These are phyloP conservation scores for Euclidium syriacum DNA, from an alignment of 345 rosid species.

Conservation along the genomic window DNA sequence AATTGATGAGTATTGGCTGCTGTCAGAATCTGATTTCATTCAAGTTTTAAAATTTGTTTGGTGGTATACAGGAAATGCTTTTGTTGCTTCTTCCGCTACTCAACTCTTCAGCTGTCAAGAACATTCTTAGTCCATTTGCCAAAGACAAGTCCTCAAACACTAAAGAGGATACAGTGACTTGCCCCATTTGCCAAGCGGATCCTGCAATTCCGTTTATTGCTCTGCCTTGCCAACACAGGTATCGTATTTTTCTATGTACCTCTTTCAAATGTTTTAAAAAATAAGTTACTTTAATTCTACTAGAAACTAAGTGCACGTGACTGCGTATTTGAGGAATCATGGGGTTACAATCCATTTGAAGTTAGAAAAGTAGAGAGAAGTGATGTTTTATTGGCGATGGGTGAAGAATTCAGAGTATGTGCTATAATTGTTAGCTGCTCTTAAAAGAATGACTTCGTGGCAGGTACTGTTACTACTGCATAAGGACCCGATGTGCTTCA, in stretches of 20 bases:
- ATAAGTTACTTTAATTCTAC: no score
- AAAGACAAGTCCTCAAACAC: conserved; percentile 69
- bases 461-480: conserved; percentile 97
- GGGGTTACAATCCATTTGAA: background rate
- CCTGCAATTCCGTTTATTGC: conserved; percentile 88
- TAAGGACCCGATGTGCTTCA: conserved; percentile 80
- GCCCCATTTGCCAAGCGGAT: conserved; percentile 77
- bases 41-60: conserved; percentile 10
- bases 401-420: background rate
- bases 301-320: background rate
- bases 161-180: conserved; percentile 47
- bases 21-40: conserved; percentile 4
- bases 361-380: background rate
- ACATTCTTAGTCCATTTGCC: conserved; percentile 71
- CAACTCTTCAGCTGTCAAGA: conserved; percentile 77
- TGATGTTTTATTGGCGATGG: conserved; percentile 1
- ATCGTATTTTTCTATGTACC: conserved; percentile 11
- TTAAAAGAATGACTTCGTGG: conserved; percentile 19
- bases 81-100: conserved; percentile 95
- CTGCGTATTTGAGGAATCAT: background rate
- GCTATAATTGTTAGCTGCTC: background rate
- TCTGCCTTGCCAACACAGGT: conserved; percentile 96
- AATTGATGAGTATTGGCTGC: background rate
- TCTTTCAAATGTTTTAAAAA: background rate
- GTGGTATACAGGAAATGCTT: conserved; percentile 76